A percentile compares a stretch with the other conserved stretches of the same genome.
Evolutionary conservation across 2,329 filamentous ascomycete genomes (phyloP).

Genomic region (Colletotrichum sublineola): DNA sequence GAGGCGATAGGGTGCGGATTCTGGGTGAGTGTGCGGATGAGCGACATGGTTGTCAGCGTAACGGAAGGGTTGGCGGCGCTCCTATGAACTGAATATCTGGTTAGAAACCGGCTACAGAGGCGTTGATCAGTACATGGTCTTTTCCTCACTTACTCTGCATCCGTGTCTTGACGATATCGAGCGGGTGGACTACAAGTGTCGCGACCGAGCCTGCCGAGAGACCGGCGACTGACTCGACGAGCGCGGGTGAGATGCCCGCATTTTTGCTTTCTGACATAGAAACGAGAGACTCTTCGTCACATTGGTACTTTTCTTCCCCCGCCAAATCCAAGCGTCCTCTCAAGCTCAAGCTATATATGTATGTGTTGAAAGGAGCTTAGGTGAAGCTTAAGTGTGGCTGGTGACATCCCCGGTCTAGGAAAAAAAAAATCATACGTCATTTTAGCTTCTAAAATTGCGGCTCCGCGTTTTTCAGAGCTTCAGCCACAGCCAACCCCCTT

Average conservation of each 20-base stretch:
- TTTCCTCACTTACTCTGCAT: slow-evolving; percentile 78
- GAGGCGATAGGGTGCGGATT: slow-evolving; percentile 72
- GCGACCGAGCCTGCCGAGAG: slow-evolving; percentile 89
- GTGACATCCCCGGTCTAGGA: not conserved
- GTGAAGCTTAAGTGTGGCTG: slow-evolving; percentile 35
- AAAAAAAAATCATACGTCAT: slow-evolving; percentile 37
- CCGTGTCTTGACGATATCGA: slow-evolving; percentile 96
- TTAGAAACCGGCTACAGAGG: slow-evolving; percentile 6
- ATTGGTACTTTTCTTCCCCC: slow-evolving; percentile 5
- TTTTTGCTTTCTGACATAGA: slow-evolving; percentile 63
- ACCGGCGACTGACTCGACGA: slow-evolving; percentile 90
- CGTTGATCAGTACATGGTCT: not conserved
- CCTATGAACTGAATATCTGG: slow-evolving; percentile 61
- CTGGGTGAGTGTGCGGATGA: slow-evolving; percentile 63
- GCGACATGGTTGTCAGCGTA: slow-evolving; percentile 62
- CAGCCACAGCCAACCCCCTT: slow-evolving; percentile 29
- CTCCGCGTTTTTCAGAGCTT: slow-evolving; percentile 32
- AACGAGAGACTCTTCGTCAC: slow-evolving; percentile 41
- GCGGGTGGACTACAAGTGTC: slow-evolving; percentile 88
- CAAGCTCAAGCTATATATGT: not conserved
- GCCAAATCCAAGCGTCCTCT: not conserved
- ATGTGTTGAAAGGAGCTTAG: slow-evolving; percentile 1
- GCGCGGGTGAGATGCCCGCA: slow-evolving; percentile 78
- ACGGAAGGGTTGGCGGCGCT: slow-evolving; percentile 55
- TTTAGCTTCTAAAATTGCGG: slow-evolving; percentile 33